Base-by-base conservation (phyloP, 164 flowering plant species). In the Vitis riparia region DNA sequence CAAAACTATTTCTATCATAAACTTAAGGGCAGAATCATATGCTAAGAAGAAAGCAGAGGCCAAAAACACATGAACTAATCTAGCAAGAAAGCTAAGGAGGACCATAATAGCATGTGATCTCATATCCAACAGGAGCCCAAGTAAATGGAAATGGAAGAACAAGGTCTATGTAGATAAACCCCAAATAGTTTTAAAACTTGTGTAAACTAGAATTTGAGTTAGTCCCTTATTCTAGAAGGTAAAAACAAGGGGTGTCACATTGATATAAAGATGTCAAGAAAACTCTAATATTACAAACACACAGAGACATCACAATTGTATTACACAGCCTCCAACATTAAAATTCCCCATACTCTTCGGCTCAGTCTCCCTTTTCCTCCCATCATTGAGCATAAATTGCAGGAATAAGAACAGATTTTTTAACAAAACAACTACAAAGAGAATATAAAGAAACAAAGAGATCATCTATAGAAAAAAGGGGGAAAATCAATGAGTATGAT, bases 401-500 rank as follows among this genome's bases (percentile, higher is more conserved):
- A 73, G 73, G 59, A 66, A 47, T 19, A 68, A 63, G 29, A 62
- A 48, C 69, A 75, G 19, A 73, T 65, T 19, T 15, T 56, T 63
- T 1, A 69, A 75, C 13, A 65, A 74, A 71, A 12, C 14, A 67
- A 63, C 69, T 52, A 59, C 51, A 58, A 53, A 61, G 56, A 27
- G 10, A 63, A 60, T 62, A 65, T 51, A 65, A 62, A 67, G 23
- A 59, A 75, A 69, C 75, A 76, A 71, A 56, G 62, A 72, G 23
- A 74, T n/a, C 13, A 23, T 53, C 69, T 9, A 64, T 5, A 44
- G 16, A 68, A 53, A 63, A 52, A 19, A n/a, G 49, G 11, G 60
- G 67, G 55, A 53, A 67, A 65, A 69, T 79, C 76, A 81, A 57
- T 73, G 80, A 68, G 79, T n/a, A 63, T 81, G 70, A 73, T 82